Conservation (phyloP, 768 basidiomycete species). For the Lactarius evosmus region DNA sequence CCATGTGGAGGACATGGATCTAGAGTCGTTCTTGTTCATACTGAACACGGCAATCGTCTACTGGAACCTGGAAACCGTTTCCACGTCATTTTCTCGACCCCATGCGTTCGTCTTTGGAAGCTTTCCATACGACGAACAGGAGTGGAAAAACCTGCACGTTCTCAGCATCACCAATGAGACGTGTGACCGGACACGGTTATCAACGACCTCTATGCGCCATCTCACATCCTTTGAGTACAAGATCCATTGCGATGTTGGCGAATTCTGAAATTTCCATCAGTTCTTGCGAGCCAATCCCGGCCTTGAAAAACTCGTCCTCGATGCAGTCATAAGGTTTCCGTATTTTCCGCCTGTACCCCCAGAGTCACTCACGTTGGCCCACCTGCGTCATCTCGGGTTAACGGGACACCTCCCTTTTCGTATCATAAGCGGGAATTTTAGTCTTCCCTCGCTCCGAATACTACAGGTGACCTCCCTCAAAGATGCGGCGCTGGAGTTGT, state of each 20-base stretch:
- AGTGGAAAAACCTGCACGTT: no score
- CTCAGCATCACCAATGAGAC: conserved; percentile 1
- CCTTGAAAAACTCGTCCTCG: conserved; percentile 27
- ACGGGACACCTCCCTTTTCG: not conserved
- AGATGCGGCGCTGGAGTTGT: not conserved
- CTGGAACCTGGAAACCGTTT: conserved; percentile 8
- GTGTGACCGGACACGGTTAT: conserved; percentile 7
- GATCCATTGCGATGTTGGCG: no score
- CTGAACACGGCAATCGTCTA: not conserved
- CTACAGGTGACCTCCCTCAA: not conserved
- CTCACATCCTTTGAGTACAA: no score
- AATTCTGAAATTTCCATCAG: no score
- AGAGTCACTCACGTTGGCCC: conserved; percentile 8
- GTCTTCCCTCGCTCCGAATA: conserved; percentile 21
- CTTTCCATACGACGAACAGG: no score
- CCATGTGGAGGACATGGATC: conserved; percentile 10
- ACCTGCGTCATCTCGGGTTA: no score
- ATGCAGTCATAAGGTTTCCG: not conserved
- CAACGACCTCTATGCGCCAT: not conserved
- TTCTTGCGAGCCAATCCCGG: no score
- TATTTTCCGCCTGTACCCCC: not conserved
- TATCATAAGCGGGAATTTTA: not conserved
- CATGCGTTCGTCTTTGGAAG: not conserved
- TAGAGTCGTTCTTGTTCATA: not conserved
- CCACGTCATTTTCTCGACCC: not conserved